These are phyloP conservation scores for Termitomyces sp. DNA, from an alignment of 768 basidiomycete genomes.

Conservation along the genomic window DNA sequence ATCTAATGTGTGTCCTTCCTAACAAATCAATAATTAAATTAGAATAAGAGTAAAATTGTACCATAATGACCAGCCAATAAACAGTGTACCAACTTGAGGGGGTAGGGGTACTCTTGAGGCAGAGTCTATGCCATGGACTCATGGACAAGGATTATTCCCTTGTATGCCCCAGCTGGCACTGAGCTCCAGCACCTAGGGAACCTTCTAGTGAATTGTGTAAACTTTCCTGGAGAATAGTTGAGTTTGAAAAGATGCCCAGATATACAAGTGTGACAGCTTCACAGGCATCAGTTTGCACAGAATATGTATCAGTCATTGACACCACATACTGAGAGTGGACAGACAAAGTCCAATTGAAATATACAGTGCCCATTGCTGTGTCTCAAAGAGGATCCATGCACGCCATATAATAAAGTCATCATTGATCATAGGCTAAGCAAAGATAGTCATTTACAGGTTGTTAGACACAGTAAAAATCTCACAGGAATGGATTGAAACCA, in stretches of 20 bases:
- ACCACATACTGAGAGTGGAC: not conserved
- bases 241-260: not conserved
- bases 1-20: not conserved
- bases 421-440: not conserved
- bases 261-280: not conserved
- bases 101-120: too few species aligned
- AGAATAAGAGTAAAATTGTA: not conserved
- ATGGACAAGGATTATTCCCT: too few species aligned
- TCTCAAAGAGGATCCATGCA: not conserved
- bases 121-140: too few species aligned
- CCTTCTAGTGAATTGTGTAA: too few species aligned
- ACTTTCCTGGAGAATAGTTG: too few species aligned
- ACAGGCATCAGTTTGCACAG: not conserved
- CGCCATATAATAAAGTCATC: not conserved
- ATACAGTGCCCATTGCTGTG: not conserved
- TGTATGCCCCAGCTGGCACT: too few species aligned
- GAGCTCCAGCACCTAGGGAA: too few species aligned
- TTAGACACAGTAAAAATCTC: not conserved
- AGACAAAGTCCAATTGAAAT: not conserved
- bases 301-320: not conserved
- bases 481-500: not conserved
- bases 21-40: not conserved
- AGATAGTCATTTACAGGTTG: not conserved
- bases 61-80: not conserved
- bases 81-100: not conserved